A percentile compares a stretch with the other conserved stretches of the same genome.
Conservation (phyloP, 176 grass and related monocot genomes). For the Juncus effusus region DNA sequence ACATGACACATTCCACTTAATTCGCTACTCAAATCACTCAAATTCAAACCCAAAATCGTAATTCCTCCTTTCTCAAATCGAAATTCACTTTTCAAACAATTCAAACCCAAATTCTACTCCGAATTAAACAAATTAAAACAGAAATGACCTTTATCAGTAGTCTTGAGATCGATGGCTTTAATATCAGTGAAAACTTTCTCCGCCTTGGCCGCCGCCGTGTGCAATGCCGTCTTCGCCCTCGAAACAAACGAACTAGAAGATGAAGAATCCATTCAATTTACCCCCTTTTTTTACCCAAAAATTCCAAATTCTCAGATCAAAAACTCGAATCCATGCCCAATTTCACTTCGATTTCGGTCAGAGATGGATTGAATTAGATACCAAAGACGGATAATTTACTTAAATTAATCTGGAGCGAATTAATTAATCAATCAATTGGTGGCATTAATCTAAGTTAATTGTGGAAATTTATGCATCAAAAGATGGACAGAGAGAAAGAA, state of each 20-base stretch:
- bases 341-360: no score
- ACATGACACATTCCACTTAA: no score
- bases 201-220: slow-evolving; percentile 68
- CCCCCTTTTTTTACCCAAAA: not conserved
- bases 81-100: not conserved
- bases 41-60: no score
- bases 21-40: no score
- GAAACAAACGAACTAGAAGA: slow-evolving; percentile 61
- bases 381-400: no score
- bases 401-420: no score
- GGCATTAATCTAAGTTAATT: no score
- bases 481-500: no score
- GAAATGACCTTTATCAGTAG: slow-evolving; percentile 51
- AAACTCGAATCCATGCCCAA: not conserved
- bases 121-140: slow-evolving; percentile 12
- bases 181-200: slow-evolving; percentile 87
- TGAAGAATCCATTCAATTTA: slow-evolving; percentile 31
- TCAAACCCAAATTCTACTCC: slow-evolving; percentile 13
- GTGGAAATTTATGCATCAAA: no score
- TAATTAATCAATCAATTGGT: no score
- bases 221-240: slow-evolving; percentile 74
- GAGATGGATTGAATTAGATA: no score
- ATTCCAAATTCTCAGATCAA: not conserved
- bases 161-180: slow-evolving; percentile 48
- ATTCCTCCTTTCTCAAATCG: not conserved